Base-by-base conservation (phyloP, 306 rosid genomes). In the Lupinus albus region DNA sequence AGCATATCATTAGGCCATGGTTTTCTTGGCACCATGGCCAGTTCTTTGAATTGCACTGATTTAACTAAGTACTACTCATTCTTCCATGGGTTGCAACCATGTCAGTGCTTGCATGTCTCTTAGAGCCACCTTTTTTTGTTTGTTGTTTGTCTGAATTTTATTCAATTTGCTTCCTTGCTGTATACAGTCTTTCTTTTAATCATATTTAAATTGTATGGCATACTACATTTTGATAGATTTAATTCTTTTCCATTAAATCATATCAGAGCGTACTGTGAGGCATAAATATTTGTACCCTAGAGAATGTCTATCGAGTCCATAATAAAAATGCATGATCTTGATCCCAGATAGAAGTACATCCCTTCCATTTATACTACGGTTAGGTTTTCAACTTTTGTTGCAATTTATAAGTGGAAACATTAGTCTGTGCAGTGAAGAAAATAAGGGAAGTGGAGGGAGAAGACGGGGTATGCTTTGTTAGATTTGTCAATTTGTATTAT, bases 1-100 rank as follows among this genome's bases (percentile, higher is more conserved):
- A 15, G 56, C 47, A 41, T 58, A 66, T 53, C 60, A 50, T 42
- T 38, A 47, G 45, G 28, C 28, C 28, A 25, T 25, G 0, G 28
- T 25, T 25, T 25, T 25, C 50, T 41, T 79, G 15, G 20, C 0
- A 35, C 36, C 41, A 5, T 17, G 32, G 12, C 20, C 7, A 48
- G 70, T 66, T 33, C 12, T 25, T 36, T 61, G 66, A 54, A 47
- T 36, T 56, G 35, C 56, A 14, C 39, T 55, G 50, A 44, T 67
- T 28, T 48, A 17, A n/a, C 28, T 16, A 41, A 51, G 30, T 35
- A 45, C 18, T 20, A 9, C 63, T 32, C 11, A 32, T 21, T 7
- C 49, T 48, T 66, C 36, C 47, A 35, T 50, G 48, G 60, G 49
- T 66, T 38, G 42, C 39, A 66, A 35, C 30, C 36, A 6, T 49